A percentile compares a stretch with the other conserved stretches of the same genome.
phyloP scores from a whole-genome alignment of 352 stramenopile species.

The Globisporangium paroecandrum region DNA sequence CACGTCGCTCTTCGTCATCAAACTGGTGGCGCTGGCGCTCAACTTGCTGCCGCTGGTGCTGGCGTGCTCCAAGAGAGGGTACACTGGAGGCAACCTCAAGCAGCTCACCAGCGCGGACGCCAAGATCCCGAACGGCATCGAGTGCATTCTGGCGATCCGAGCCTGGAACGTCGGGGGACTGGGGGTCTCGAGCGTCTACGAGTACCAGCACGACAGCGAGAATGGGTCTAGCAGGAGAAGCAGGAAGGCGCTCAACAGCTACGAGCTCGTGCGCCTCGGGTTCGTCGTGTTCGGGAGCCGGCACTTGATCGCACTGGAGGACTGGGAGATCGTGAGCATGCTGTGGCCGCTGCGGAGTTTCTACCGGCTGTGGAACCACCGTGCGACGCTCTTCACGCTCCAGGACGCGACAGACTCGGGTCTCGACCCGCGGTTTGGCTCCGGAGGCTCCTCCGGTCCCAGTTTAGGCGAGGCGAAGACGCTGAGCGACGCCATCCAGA shows the following conservation, averaged over 20 bases:
- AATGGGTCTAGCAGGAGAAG: background rate
- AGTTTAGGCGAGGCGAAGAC: background rate
- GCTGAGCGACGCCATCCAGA: background rate
- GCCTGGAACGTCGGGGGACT: background rate
- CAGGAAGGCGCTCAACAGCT: slow-evolving; percentile 13
- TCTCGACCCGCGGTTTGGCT: background rate
- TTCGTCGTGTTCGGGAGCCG: slow-evolving; percentile 31
- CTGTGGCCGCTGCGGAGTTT: slow-evolving; percentile 17
- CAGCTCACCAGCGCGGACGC: background rate
- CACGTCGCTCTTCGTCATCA: slow-evolving; percentile 37
- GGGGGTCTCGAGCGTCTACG: background rate
- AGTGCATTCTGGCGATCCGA: slow-evolving; percentile 7
- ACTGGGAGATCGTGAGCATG: slow-evolving; percentile 29
- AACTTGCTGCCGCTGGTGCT: slow-evolving; percentile 36
- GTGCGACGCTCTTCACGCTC: slow-evolving; percentile 24
- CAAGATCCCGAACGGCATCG: slow-evolving; percentile 5
- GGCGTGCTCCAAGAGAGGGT: background rate
- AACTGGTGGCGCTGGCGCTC: slow-evolving; percentile 34
- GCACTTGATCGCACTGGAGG: slow-evolving; percentile 27
- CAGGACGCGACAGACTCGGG: background rate
- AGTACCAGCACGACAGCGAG: background rate
- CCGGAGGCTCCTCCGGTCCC: background rate
- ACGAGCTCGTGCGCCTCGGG: slow-evolving; percentile 34
- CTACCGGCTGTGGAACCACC: slow-evolving; percentile 30
- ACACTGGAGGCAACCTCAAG: slow-evolving; percentile 6